Evolutionary conservation across 805 yeast species (phyloP).

Genomic region (Cyberlindnera xylosilytica): DNA sequence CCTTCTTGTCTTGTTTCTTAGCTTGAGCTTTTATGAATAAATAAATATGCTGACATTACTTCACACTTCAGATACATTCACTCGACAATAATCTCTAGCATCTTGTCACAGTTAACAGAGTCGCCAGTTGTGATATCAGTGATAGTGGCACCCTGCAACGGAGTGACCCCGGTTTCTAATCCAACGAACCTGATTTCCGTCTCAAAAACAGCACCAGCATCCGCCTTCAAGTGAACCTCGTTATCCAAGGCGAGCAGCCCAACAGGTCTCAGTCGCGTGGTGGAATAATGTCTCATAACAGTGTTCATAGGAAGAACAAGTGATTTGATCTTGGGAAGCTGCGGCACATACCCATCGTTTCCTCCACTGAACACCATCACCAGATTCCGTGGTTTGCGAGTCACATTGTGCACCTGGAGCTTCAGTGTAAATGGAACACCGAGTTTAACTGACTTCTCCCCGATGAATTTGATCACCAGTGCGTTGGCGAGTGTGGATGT

Average conservation of each 20-base stretch:
- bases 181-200: slow-evolving; percentile 60
- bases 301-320: slow-evolving; percentile 23
- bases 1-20: too few species aligned
- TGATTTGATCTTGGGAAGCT: slow-evolving; percentile 26
- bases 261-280: slow-evolving; percentile 37
- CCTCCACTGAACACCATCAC: slow-evolving; percentile 38
- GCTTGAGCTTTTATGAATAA: too few species aligned
- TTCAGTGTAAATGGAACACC: slow-evolving; percentile 64
- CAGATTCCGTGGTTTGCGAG: slow-evolving; percentile 47
- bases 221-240: slow-evolving; percentile 56
- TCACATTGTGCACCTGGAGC: slow-evolving; percentile 61
- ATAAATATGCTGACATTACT: too few species aligned
- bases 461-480: slow-evolving; percentile 53
- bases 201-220: slow-evolving; percentile 59
- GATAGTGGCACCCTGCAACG: slow-evolving; percentile 61
- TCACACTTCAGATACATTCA: too few species aligned
- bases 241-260: slow-evolving; percentile 66
- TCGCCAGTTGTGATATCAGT: slow-evolving; percentile 65
- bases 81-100: slow-evolving; percentile 60
- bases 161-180: slow-evolving; percentile 59
- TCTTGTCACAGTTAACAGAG: slow-evolving; percentile 63
- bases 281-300: slow-evolving; percentile 34
- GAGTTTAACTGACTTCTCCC: slow-evolving; percentile 55
- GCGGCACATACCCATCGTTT: slow-evolving; percentile 21
- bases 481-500: slow-evolving; percentile 26